phyloP scores from a whole-genome alignment of 1,139 yeast genomes.

The Sugiyamaella xylanicola region DNA sequence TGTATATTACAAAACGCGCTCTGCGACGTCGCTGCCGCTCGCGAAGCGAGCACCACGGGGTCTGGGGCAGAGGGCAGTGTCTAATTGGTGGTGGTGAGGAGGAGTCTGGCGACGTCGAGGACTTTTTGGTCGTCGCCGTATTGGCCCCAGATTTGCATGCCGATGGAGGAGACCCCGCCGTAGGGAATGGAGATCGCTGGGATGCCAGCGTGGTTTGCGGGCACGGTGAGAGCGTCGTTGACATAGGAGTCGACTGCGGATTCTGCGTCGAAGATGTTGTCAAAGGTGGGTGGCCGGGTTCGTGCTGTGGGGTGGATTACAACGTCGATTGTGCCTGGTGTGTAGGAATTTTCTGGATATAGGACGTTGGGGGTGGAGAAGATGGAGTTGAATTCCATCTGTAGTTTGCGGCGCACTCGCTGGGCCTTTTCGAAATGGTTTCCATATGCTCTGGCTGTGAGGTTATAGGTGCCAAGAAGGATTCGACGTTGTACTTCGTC shows the following conservation, averaged over 20 bases:
- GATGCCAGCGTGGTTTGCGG: constrained; percentile 87
- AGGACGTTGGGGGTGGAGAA: constrained; percentile 59
- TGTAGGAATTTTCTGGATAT: constrained; percentile 27
- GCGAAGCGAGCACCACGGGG: background rate
- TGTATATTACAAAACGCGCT: constrained; percentile 8
- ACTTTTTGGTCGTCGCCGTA: constrained; percentile 76
- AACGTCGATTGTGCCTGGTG: constrained; percentile 56
- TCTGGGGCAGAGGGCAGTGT: background rate
- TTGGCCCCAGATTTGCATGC: constrained; percentile 83
- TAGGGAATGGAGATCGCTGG: constrained; percentile 82
- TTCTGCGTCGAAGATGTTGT: constrained; percentile 43
- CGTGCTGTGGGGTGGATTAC: constrained; percentile 74
- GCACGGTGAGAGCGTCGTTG: constrained; percentile 85
- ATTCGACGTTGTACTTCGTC: constrained; percentile 81
- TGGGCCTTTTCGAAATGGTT: constrained; percentile 82
- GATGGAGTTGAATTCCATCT: constrained; percentile 63
- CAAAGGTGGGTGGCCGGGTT: constrained; percentile 57
- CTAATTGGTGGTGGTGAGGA: constrained; percentile 15
- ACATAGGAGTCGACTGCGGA: constrained; percentile 63
- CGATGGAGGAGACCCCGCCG: constrained; percentile 48
- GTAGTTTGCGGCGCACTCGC: constrained; percentile 59
- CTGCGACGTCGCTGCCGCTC: no score
- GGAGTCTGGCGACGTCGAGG: constrained; percentile 47
- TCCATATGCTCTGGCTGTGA: constrained; percentile 73
- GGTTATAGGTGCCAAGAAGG: constrained; percentile 79